These are phyloP conservation scores for Scheffersomyces spartinae DNA, from an alignment of 805 yeast species.

Conservation along the genomic window DNA sequence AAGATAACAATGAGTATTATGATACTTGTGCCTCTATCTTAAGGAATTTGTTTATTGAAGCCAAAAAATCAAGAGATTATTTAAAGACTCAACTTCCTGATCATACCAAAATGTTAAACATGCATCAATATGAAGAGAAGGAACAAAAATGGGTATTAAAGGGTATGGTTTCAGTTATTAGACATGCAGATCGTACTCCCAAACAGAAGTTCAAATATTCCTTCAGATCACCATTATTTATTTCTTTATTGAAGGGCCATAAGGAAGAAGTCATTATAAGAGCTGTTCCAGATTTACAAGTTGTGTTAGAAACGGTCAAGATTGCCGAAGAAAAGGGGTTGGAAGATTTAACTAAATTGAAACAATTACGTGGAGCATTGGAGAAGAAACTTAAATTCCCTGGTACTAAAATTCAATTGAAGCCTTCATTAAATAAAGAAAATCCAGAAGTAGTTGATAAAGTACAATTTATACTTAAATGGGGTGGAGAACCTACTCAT, in stretches of 20 bases:
- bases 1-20: constrained; percentile 79
- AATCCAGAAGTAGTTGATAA: constrained; percentile 69
- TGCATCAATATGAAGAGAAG: constrained; percentile 40
- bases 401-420: constrained; percentile 92
- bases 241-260: constrained; percentile 83
- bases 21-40: constrained; percentile 72
- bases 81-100: constrained; percentile 26
- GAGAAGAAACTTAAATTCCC: constrained; percentile 85
- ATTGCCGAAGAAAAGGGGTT: constrained; percentile 68
- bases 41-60: constrained; percentile 57
- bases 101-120: constrained; percentile 20
- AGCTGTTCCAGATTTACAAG: constrained; percentile 73
- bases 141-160: constrained; percentile 94
- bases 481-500: constrained; percentile 99
- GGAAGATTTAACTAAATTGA: constrained; percentile 72
- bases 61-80: constrained; percentile 29
- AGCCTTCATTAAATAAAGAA: constrained; percentile 65
- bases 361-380: constrained; percentile 68
- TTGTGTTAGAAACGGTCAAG: constrained; percentile 75
- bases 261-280: constrained; percentile 93
- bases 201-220: constrained; percentile 96
- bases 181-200: constrained; percentile 98
- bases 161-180: constrained; percentile 79
- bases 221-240: constrained; percentile 76
- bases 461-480: constrained; percentile 88